Base-by-base conservation (phyloP, 805 yeast genomes). In the Scheffersomyces lignosus region DNA sequence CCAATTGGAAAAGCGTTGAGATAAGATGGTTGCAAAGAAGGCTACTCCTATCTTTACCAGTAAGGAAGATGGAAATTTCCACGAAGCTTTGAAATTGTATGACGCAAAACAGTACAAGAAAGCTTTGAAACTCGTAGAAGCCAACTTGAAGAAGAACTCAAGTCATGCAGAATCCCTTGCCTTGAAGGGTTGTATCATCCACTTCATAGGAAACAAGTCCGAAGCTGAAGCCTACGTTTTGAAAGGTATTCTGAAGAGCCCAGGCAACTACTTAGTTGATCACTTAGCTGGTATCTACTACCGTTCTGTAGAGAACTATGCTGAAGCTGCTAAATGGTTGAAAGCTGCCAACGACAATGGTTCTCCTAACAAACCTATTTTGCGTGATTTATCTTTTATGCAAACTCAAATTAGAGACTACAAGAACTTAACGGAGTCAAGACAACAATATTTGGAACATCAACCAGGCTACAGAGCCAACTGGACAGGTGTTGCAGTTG, bases 21-120 rank as follows among this genome's bases (percentile, higher is more conserved):
- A 7, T 15, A 29, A n/a, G 15, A 49, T 52, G 56, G 60, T 49
- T 13, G 45, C 38, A 15, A 40, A 53, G 45, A 51, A 45, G 36
- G 43, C 44, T 24, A 27, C 39, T n/a, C 71, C 73, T 1, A 58
- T 69, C 31, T 54, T 66, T 38, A 55, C 63, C 33, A 59, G 48
- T 43, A 87, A 86, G 58, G 96, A 88, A 47, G 91, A 85, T 38
- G 71, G 74, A 22, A 78, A 78, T 45, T 89, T 91, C 67, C 75
- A 83, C 40, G 86, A 83, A 48, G 96, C 96, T 1, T 71, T 93
- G 51, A 80, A 80, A 49, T 73, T 86, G 20, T 93, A 88, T 53
- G 98, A 93, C 56, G 58, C 73, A 32, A 88, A 87, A 58, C 89
- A 88, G 60, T 90, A 90, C 70, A 87, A 87, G 57, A 89, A 91